phyloP scores from a whole-genome alignment of 352 stramenopile species.

The Phytopythium sindhum region DNA sequence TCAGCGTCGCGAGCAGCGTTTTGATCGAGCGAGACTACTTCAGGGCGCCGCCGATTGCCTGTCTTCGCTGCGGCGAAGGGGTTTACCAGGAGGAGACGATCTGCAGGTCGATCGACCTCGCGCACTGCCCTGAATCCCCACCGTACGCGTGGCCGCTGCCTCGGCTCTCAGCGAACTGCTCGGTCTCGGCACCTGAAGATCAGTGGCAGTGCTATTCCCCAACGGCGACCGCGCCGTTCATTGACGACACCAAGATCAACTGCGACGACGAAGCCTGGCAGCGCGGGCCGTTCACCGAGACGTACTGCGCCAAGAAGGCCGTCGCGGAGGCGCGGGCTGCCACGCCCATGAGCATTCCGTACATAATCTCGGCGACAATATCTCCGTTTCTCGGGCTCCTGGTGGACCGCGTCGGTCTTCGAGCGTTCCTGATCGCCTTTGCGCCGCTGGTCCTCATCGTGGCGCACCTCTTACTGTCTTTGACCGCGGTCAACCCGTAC shows the following conservation, averaged over 20 bases:
- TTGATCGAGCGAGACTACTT: constrained; percentile 91
- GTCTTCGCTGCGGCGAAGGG: constrained; percentile 53
- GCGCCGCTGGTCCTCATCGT: constrained; percentile 70
- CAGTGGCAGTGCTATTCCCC: constrained; percentile 44
- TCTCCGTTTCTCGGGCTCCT: constrained; percentile 90
- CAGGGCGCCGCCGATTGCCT: constrained; percentile 49
- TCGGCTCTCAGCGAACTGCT: constrained; percentile 63
- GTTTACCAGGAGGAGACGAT: constrained; percentile 40
- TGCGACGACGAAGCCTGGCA: constrained; percentile 73
- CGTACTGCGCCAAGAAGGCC: constrained; percentile 60
- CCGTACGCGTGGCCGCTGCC: constrained; percentile 75
- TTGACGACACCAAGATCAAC: constrained; percentile 70
- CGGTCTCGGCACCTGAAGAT: constrained; percentile 54
- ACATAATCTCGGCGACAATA: constrained; percentile 88
- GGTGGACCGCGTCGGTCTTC: constrained; percentile 85
- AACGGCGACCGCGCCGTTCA: constrained; percentile 39
- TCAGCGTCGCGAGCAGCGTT: constrained; percentile 90
- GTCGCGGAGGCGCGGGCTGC: constrained; percentile 61
- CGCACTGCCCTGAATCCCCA: constrained; percentile 54
- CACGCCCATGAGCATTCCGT: constrained; percentile 93
- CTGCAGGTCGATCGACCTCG: constrained; percentile 44
- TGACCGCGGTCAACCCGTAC: constrained; percentile 72
- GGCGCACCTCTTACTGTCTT: constrained; percentile 84
- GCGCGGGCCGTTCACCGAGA: constrained; percentile 44
- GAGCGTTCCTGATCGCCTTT: constrained; percentile 75